Base-by-base conservation (phyloP, 2,329 filamentous ascomycete genomes). In the Botrytis byssoidea region DNA sequence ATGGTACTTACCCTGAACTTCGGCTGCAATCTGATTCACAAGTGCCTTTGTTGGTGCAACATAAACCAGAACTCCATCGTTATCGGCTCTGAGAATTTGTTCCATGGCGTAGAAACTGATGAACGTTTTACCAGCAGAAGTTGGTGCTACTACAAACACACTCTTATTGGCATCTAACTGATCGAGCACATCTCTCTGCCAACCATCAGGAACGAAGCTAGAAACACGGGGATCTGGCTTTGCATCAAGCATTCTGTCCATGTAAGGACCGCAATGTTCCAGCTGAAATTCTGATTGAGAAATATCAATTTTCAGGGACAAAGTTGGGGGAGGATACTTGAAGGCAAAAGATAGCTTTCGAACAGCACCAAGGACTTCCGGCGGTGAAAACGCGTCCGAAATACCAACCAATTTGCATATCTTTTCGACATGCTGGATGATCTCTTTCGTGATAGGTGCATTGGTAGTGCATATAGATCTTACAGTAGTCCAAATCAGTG, bases 101-200 rank as follows among this genome's bases (percentile, higher is more conserved):
- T 92, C 91, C 91, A 95, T 95, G 1, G 92, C 92, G 77, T 95
- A 94, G 81, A 95, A 95, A 0, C 89, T 92, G 74, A 95, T 95
- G 81, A 95, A 95, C 0, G 92, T 95, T 81, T 95, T 95, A 76
- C 93, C 93, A 0, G 93, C 90, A 37, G 90, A 93, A 0, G 92
- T 95, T 0, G 92, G 92, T 0, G 92, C 92, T 14, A 95, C 89
- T 0, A 94, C 91, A 74, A 95, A 90, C 0, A 93, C 83, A 77
- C 91, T 93, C 76, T 90, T 88, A 71, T 92, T 85, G 0, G 85
- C 86, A 80, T 95, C 92, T 55, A 95, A 90, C 57, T 89, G 88
- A 75, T 95, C 91, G 0, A 95, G 85, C 0, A 95, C 92, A 55
- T 88, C 85, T 72, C 91, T 84, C 81, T 95, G 92, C 93, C 92